A percentile compares a stretch with the other conserved stretches of the same genome.
Conservation (phyloP, 192 early-diverging fungal genomes). For the Podila epicladia region DNA sequence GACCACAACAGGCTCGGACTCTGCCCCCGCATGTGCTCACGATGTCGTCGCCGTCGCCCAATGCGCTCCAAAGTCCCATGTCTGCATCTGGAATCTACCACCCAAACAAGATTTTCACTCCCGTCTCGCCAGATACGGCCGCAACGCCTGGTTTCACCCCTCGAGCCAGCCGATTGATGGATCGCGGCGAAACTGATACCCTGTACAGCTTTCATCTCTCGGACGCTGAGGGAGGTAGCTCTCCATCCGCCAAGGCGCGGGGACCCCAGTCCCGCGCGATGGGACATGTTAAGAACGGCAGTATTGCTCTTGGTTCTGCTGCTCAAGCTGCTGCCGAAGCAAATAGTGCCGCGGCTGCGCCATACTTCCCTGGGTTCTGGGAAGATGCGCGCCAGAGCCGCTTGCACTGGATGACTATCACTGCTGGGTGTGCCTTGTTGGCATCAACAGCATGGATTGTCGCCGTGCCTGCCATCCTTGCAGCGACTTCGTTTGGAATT, state of each 20-base stretch:
- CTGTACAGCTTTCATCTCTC: constrained; percentile 1
- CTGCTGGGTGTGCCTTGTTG: constrained; percentile 8
- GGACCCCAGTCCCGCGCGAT: not conserved
- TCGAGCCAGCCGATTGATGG: constrained; percentile 5
- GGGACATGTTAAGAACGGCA: not conserved
- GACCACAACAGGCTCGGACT: constrained; percentile 18
- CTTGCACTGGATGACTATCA: constrained; percentile 27
- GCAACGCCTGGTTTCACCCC: not conserved
- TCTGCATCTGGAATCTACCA: constrained; percentile 2
- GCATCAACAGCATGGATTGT: constrained; percentile 7
- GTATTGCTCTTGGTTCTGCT: not conserved
- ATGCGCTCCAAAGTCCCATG: constrained; percentile 1
- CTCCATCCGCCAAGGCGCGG: not conserved
- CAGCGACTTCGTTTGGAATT: constrained; percentile 6
- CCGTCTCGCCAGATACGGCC: constrained; percentile 2
- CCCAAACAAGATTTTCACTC: not conserved
- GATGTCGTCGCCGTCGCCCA: not conserved
- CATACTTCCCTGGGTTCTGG: constrained; percentile 31
- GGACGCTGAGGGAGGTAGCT: not conserved
- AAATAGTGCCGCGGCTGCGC: not conserved
- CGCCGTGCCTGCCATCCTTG: constrained; percentile 22
- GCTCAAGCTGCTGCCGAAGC: not conserved
- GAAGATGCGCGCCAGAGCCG: constrained; percentile 29
- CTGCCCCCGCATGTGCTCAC: constrained; percentile 26
- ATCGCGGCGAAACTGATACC: constrained; percentile 13